Base-by-base conservation (phyloP, 2,329 filamentous ascomycete genomes). In the Mycosphaerella sp. region DNA sequence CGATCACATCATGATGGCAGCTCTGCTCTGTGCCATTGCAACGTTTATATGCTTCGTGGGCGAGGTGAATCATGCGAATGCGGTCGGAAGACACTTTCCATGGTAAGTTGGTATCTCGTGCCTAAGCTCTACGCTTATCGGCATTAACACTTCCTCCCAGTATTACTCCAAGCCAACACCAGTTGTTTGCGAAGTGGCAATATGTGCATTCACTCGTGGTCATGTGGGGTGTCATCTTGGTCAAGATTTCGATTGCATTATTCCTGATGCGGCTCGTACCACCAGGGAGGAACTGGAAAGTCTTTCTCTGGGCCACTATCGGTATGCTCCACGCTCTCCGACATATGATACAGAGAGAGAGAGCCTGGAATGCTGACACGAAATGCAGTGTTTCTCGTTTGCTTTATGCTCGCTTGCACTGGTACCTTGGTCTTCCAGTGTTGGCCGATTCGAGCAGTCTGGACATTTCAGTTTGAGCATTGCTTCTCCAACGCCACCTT, bases 351-450 rank as follows among this genome's bases (percentile, higher is more conserved):
- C n/a, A n/a, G n/a, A 29, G 9, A 31, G 14, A 17, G 14, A 50
- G 26, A 2, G 26, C 26, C 26, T 26, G 26, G 26, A 26, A 26
- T 26, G 26, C 58, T 63, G 56, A 67, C 59, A 42, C 52, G 41
- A 29, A 17, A 7, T 5, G 7, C 38, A 75, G 72, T 61, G 0
- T 77, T 78, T 58, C 65, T 78, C 31, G 54, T 72, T 3, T 56
- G 68, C 9, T 73, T 78, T 46, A 73, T 70, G 1, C 51, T 77
- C 4, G 67, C 70, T 8, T 77, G 75, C 59, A 63, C 69, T 3
- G 66, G 71, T n/a, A 77, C 76, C 2, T 62, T 79, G 41, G 70
- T 78, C 12, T 76, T 78, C 59, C 70, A 74, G 50, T 80, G 78
- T 55, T 51, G 70, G 17, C 76, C 76, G 0, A 66, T 78, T 5